Conservation (phyloP, 2,329 filamentous ascomycete genomes). For the Colletotrichum chlorophyti region DNA sequence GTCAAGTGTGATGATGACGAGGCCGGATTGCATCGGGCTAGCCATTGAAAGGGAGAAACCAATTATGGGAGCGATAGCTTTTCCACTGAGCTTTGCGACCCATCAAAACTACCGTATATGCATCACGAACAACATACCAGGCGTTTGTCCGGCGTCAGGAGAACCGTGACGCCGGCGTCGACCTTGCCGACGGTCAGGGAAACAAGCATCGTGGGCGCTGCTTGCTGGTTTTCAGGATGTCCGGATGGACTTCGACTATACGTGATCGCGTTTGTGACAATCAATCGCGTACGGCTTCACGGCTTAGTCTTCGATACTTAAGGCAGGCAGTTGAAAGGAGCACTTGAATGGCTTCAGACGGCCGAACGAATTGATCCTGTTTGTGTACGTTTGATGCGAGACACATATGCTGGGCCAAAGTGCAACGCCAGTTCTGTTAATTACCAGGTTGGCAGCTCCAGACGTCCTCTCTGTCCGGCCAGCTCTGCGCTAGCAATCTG, state of each 20-base stretch:
- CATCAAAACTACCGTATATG: background rate
- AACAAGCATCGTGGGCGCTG: slow-evolving; percentile 76
- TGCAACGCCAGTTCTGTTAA: slow-evolving; percentile 14
- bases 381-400: slow-evolving; percentile 1
- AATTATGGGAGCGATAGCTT: background rate
- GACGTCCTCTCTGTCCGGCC: slow-evolving; percentile 18
- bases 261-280: background rate
- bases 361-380: background rate
- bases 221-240: slow-evolving; percentile 5
- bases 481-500: slow-evolving; percentile 27
- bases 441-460: slow-evolving; percentile 28
- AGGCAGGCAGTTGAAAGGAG: no score
- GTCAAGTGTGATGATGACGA: slow-evolving; percentile 30
- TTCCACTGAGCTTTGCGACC: background rate
- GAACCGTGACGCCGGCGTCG: slow-evolving; percentile 96
- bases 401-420: slow-evolving; percentile 22
- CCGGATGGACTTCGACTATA: background rate
- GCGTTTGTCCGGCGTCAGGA: slow-evolving; percentile 95
- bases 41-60: background rate
- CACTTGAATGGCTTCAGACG: no score
- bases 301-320: background rate
- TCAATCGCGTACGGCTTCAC: slow-evolving; percentile 19
- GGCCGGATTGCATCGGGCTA: slow-evolving; percentile 6
- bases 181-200: slow-evolving; percentile 99
- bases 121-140: slow-evolving; percentile 67